Conservation (phyloP, 768 basidiomycete species). For the Auricularia cornea region DNA sequence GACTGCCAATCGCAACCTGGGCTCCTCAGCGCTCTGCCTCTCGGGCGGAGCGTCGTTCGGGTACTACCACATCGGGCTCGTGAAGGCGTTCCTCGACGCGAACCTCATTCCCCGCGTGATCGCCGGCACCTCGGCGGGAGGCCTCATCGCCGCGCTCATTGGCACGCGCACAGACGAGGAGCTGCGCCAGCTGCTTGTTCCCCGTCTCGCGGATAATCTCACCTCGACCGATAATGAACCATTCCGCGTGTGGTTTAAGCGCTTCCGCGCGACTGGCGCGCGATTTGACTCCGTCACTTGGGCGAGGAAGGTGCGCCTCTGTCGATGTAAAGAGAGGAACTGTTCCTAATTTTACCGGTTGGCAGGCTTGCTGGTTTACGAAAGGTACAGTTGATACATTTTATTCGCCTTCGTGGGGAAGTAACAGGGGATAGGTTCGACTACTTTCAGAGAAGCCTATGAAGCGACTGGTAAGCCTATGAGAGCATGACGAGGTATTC, state of each 20-base stretch:
- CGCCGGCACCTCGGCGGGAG: conserved; percentile 92
- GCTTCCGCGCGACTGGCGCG: conserved; percentile 85
- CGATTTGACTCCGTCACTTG: conserved; percentile 84
- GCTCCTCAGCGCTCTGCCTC: conserved; percentile 84
- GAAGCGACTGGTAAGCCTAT: conserved; percentile 46
- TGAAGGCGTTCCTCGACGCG: conserved; percentile 85
- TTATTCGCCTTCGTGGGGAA: conserved; percentile 40
- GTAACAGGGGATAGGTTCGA: conserved; percentile 88
- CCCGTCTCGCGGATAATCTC: conserved; percentile 75
- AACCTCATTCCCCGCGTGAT: conserved; percentile 83
- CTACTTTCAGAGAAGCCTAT: conserved; percentile 95
- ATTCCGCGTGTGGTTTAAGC: conserved; percentile 54
- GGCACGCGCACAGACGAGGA: conserved; percentile 89
- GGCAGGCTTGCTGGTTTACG: neutral
- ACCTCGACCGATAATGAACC: conserved; percentile 64
- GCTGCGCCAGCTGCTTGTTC: conserved; percentile 64
- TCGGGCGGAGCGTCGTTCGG: conserved; percentile 96
- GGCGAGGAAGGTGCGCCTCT: conserved; percentile 69
- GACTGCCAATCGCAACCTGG: conserved; percentile 80
- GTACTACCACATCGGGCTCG: conserved; percentile 89
- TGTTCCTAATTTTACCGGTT: neutral
- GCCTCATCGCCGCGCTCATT: conserved; percentile 63
- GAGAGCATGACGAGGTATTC: too few relatives aligned
- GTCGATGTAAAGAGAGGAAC: neutral
- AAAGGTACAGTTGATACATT: neutral